Evolutionary conservation across 129 eudicot genomes (phyloP).

Genomic region (Erigeron canadensis): DNA sequence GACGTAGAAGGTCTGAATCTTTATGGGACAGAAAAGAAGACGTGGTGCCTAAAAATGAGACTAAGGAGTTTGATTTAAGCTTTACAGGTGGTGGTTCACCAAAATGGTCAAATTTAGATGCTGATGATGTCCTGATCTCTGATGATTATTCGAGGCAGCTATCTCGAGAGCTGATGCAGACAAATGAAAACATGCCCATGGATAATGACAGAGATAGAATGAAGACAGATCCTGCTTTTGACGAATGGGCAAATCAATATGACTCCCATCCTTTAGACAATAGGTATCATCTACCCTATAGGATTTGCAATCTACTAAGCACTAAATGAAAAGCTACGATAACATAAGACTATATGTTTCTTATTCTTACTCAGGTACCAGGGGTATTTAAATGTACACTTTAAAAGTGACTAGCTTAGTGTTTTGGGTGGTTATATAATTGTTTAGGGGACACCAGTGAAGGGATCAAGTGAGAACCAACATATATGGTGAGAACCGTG

Average conservation of each 20-base stretch:
- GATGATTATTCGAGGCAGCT: slow-evolving; percentile 30
- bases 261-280: slow-evolving; percentile 36
- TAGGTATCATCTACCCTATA: slow-evolving; percentile 35
- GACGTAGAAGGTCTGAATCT: slow-evolving; percentile 43
- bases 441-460: slow-evolving; percentile 7
- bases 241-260: slow-evolving; percentile 41
- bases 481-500: no score
- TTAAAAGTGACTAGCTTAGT: not conserved
- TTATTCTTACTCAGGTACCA: not conserved
- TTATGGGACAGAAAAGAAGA: slow-evolving; percentile 48
- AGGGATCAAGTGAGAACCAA: no score
- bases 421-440: not conserved
- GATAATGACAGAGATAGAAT: slow-evolving; percentile 37
- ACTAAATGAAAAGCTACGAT: not conserved
- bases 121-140: slow-evolving; percentile 23
- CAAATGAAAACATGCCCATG: slow-evolving; percentile 28
- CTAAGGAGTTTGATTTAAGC: slow-evolving; percentile 31
- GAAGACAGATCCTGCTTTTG: slow-evolving; percentile 42
- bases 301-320: slow-evolving; percentile 40
- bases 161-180: slow-evolving; percentile 31
- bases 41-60: slow-evolving; percentile 27
- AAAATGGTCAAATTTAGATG: slow-evolving; percentile 34
- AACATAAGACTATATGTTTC: not conserved
- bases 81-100: slow-evolving; percentile 32
- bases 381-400: not conserved